Evolutionary conservation across 2,329 filamentous ascomycete species (phyloP), one percentile per base, ranked within the genome.

Genomic region (Stylonectria norvegica): DNA sequence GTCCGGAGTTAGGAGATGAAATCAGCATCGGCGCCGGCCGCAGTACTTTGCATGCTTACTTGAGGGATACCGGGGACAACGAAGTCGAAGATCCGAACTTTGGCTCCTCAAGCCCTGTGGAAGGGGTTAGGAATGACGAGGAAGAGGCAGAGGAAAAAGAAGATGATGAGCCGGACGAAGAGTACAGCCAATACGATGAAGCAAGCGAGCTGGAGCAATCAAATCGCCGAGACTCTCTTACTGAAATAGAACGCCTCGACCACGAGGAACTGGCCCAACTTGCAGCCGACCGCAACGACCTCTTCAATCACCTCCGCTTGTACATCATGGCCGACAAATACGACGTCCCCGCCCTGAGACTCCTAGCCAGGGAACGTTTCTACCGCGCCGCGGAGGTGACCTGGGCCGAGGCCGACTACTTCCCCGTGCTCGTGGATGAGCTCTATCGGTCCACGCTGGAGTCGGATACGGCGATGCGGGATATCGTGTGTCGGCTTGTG

Each of bases 241-340:
- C n/a, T n/a, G n/a, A n/a, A n/a, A n/a, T n/a, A n/a, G n/a, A n/a
- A n/a, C 5, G 18, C 16, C 8, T 11, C 3, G 22, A 19, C 25
- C 30, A 18, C 17, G n/a, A n/a, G n/a, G n/a, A n/a, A n/a, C n/a
- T 16, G 10, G 16, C 1, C 5, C 12, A 16, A 5, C n/a, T 36
- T 1, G 25, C 34, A 5, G 1, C n/a, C 1, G 3, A 20, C 8
- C 32, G 29, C 5, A n/a, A 34, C 4, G 27, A 47, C 14, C 41
- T 59, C 10, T 46, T 50, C 14, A 31, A 49, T 2, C 56, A 48
- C 8, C 41, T 60, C 5, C 43, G 48, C 0, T 43, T 64, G 12
- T 69, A 64, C 52, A 43, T 57, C 31, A 59, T 65, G 39, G 65
- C 64, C 4, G 58, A 65, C 45, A 64, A 63, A 42, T 67, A 59